Percentiles rank a stretch among this genome's conserved stretches.
phyloP scores from a whole-genome alignment of 2,329 filamentous ascomycete species.

The Aspergillus terreus region DNA sequence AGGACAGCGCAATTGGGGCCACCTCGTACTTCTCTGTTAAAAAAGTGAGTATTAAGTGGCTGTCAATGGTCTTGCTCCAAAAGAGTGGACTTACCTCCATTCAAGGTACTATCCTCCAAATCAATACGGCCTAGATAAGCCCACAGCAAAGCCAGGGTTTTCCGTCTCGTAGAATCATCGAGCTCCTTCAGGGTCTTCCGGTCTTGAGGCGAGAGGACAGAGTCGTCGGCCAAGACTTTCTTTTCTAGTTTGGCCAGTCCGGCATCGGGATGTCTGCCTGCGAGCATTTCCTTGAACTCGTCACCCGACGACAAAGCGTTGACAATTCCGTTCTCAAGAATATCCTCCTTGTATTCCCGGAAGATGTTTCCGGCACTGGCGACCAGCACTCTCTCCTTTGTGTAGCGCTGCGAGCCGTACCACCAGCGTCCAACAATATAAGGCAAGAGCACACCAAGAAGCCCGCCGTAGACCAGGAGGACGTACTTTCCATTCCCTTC shows the following conservation, averaged over 20 bases:
- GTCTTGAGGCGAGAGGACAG: constrained; percentile 67
- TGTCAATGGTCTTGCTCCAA: not conserved
- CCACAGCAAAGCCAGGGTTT: constrained; percentile 87
- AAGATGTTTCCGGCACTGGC: constrained; percentile 94
- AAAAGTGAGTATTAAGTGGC: constrained; percentile 14
- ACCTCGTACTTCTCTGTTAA: constrained; percentile 74
- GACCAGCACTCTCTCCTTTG: constrained; percentile 88
- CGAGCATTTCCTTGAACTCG: constrained; percentile 75
- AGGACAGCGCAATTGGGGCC: constrained; percentile 76
- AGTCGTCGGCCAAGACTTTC: constrained; percentile 64
- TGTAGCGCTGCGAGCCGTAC: constrained; percentile 92
- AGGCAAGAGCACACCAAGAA: constrained; percentile 85
- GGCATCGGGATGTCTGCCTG: constrained; percentile 72
- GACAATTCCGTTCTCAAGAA: constrained; percentile 75
- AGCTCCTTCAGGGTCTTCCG: constrained; percentile 72
- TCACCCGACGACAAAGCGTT: constrained; percentile 78
- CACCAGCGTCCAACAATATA: constrained; percentile 97
- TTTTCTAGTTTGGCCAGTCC: constrained; percentile 82
- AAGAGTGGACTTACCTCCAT: constrained; percentile 52
- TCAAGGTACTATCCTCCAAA: constrained; percentile 70
- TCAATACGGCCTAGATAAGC: constrained; percentile 89
- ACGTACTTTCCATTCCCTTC: constrained; percentile 96
- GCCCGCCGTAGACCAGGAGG: constrained; percentile 78
- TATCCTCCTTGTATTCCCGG: constrained; percentile 82
- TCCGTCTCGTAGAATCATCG: constrained; percentile 75